These are phyloP conservation scores for Fusarium proliferatum DNA, from an alignment of 2,329 filamentous ascomycete genomes.

Conservation along the genomic window DNA sequence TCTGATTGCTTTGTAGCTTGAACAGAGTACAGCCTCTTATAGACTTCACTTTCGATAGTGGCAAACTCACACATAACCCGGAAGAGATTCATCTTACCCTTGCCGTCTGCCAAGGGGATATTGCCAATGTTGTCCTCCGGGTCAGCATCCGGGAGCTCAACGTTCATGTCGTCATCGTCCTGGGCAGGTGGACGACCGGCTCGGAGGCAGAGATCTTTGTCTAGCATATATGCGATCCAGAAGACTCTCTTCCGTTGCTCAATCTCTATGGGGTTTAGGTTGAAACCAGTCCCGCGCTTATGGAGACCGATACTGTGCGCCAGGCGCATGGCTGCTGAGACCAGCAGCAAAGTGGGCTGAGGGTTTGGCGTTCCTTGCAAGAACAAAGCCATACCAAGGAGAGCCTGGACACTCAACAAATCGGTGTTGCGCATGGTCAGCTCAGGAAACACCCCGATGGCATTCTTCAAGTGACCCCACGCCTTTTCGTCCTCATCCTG, in stretches of 20 bases:
- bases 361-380: slow-evolving; percentile 97
- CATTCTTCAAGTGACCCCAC: slow-evolving; percentile 97
- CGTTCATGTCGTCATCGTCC: slow-evolving; percentile 85
- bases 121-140: slow-evolving; percentile 94
- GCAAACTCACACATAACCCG: slow-evolving; percentile 91
- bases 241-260: slow-evolving; percentile 82
- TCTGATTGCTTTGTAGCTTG: slow-evolving; percentile 92
- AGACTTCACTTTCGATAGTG: slow-evolving; percentile 92
- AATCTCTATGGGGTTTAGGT: slow-evolving; percentile 91
- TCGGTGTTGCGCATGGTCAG: slow-evolving; percentile 97
- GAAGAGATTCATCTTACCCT: slow-evolving; percentile 95
- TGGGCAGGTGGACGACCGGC: slow-evolving; percentile 70
- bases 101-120: slow-evolving; percentile 88
- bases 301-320: slow-evolving; percentile 96
- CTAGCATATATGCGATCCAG: slow-evolving; percentile 74
- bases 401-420: slow-evolving; percentile 90
- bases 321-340: slow-evolving; percentile 89
- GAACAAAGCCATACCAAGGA: slow-evolving; percentile 94
- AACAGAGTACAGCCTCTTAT: slow-evolving; percentile 91
- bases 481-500: slow-evolving; percentile 93
- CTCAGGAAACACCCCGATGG: slow-evolving; percentile 91
- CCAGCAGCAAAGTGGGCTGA: slow-evolving; percentile 90
- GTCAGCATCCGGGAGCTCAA: slow-evolving; percentile 91
- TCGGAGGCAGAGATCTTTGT: slow-evolving; percentile 71
- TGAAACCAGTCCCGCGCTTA: slow-evolving; percentile 92